Evolutionary conservation across 163 green algal genomes (phyloP).

Genomic region (Scenedesmus sp.): DNA sequence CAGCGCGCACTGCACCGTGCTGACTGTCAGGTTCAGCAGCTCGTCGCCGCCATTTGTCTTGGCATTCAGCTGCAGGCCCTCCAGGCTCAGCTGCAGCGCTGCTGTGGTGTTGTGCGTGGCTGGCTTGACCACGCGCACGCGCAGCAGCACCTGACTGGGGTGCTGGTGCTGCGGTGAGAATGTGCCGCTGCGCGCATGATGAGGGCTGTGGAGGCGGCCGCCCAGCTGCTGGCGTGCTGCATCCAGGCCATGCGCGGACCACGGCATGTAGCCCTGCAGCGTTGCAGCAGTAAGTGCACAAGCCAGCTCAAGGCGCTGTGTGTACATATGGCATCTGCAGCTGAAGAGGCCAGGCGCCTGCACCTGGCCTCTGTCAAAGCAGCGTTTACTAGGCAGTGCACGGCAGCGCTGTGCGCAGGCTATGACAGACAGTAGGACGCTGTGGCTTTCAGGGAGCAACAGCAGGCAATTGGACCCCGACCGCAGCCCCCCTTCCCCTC

Average conservation of each 20-base stretch:
- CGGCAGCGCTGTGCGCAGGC: too few species aligned
- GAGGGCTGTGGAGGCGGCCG: neutral
- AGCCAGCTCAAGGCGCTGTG: neutral
- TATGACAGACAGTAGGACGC: too few species aligned
- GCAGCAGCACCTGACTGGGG: slow-evolving; percentile 76
- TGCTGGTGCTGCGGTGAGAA: neutral
- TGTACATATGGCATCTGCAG: neutral
- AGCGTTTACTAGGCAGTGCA: too few species aligned
- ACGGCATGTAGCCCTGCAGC: slow-evolving; percentile 20
- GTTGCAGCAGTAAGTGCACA: neutral
- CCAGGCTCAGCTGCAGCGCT: slow-evolving; percentile 42
- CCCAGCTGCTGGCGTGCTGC: slow-evolving; percentile 21
- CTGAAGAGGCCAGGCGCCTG: neutral
- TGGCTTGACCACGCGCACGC: slow-evolving; percentile 74
- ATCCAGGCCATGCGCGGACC: neutral
- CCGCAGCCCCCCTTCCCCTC: neutral
- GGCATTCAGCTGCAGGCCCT: slow-evolving; percentile 65
- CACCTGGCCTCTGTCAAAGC: too few species aligned
- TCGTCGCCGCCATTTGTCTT: slow-evolving; percentile 77
- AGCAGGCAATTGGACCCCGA: neutral
- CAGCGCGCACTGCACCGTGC: slow-evolving; percentile 58
- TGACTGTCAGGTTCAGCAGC: slow-evolving; percentile 88
- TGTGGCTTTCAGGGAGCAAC: neutral
- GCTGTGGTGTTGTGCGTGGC: slow-evolving; percentile 43
- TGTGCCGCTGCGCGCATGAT: neutral